Evolutionary conservation across 192 early-diverging fungal genomes (phyloP).

Genomic region (Radiomyces spectabilis): DNA sequence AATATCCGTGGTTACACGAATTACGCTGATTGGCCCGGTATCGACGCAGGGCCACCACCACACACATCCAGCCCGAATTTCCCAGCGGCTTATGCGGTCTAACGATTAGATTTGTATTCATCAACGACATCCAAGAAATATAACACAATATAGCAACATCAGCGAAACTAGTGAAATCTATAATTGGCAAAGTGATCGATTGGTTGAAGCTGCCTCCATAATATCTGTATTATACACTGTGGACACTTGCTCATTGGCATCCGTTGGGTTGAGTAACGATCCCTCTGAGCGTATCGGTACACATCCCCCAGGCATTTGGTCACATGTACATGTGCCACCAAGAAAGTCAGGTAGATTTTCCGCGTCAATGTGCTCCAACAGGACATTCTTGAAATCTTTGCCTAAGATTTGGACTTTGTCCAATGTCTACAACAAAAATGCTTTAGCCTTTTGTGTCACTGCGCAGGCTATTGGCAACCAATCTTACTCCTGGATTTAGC

Average conservation of each 20-base stretch:
- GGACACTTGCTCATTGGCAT: neutral
- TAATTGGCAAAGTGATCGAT: neutral
- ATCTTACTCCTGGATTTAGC: conserved; percentile 57
- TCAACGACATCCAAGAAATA: too few relatives aligned
- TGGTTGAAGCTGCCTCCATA: neutral
- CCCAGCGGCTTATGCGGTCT: too few relatives aligned
- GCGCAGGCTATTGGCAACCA: neutral
- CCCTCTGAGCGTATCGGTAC: conserved; percentile 5
- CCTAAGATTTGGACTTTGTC: conserved; percentile 58
- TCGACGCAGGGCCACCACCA: too few relatives aligned
- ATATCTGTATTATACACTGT: conserved; percentile 5
- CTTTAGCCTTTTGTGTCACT: neutral
- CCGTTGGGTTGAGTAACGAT: neutral
- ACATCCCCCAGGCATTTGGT: conserved; percentile 63
- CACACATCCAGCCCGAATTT: too few relatives aligned
- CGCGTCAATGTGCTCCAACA: conserved; percentile 57
- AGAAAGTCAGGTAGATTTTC: conserved; percentile 59
- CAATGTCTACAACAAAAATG: conserved; percentile 24
- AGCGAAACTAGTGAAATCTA: too few relatives aligned
- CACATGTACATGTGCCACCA: conserved; percentile 63
- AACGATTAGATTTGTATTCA: too few relatives aligned
- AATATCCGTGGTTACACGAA: too few relatives aligned
- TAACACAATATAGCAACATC: too few relatives aligned
- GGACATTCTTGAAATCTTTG: conserved; percentile 43
- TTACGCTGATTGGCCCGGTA: too few relatives aligned